These are phyloP conservation scores for Sambucus nigra DNA, from an alignment of 129 eudicot species.

Conservation along the genomic window DNA sequence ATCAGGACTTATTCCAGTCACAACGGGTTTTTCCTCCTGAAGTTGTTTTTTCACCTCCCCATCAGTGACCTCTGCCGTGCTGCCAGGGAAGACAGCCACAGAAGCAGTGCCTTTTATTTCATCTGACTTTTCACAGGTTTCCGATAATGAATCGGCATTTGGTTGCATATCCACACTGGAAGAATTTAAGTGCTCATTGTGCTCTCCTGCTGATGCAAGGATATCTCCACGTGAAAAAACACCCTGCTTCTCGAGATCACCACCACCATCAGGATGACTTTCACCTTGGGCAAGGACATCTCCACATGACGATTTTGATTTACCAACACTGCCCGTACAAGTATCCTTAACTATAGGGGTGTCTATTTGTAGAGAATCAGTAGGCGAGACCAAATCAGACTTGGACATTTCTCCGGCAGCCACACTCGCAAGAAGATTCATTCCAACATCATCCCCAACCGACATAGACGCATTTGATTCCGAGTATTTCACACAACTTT, in stretches of 20 bases:
- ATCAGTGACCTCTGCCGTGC: conserved; percentile 6
- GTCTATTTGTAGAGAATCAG: conserved; percentile 33
- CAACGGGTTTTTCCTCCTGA: conserved; percentile 5
- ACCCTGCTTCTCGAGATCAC: neutral
- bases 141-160: conserved; percentile 6
- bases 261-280: conserved; percentile 22
- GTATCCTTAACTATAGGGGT: conserved; percentile 31
- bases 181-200: neutral
- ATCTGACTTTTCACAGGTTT: neutral
- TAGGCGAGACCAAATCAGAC: conserved; percentile 38
- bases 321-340: conserved; percentile 17
- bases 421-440: conserved; percentile 88
- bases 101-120: conserved; percentile 4
- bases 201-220: neutral
- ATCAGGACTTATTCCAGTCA: neutral
- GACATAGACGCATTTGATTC: conserved; percentile 39
- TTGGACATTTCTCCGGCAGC: conserved; percentile 71
- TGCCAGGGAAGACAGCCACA: neutral
- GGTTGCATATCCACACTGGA: neutral
- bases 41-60: neutral
- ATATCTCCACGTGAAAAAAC: conserved; percentile 1
- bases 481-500: conserved; percentile 69
- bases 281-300: conserved; percentile 12
- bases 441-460: conserved; percentile 60
- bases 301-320: conserved; percentile 16